phyloP scores from a whole-genome alignment of 2,329 filamentous ascomycete genomes.

The Nannizziopsis barbatae region DNA sequence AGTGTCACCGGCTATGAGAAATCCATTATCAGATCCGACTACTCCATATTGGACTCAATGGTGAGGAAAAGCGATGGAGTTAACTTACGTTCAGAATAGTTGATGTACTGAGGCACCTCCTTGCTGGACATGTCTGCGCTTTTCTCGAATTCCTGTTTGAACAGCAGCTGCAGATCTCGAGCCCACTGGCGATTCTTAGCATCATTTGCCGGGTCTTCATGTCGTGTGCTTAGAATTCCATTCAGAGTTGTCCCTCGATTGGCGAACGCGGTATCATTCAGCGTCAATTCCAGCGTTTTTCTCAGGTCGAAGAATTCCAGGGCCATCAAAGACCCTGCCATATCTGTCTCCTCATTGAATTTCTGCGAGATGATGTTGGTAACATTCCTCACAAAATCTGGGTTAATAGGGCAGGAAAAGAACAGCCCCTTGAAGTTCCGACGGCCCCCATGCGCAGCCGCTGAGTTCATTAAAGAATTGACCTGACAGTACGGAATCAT shows the following conservation, averaged over 20 bases:
- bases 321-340: slow-evolving; percentile 22
- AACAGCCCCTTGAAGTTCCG: slow-evolving; percentile 31
- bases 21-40: slow-evolving; percentile 14
- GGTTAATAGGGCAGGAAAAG: slow-evolving; percentile 29
- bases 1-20: slow-evolving; percentile 23
- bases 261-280: slow-evolving; percentile 32
- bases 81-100: slow-evolving; percentile 21
- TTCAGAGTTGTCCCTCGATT: slow-evolving; percentile 35
- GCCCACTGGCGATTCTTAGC: slow-evolving; percentile 27
- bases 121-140: slow-evolving; percentile 6
- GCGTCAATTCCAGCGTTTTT: slow-evolving; percentile 24
- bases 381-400: slow-evolving; percentile 22
- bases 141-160: slow-evolving; percentile 18
- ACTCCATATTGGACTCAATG: slow-evolving; percentile 17
- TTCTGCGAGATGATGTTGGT: slow-evolving; percentile 21
- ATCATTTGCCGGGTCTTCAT: slow-evolving; percentile 29
- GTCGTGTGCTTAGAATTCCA: slow-evolving; percentile 28
- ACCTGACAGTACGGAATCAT: slow-evolving; percentile 30
- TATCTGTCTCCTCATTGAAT: slow-evolving; percentile 19
- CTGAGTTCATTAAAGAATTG: slow-evolving; percentile 27
- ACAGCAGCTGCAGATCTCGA: slow-evolving; percentile 23
- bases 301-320: slow-evolving; percentile 33
- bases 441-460: slow-evolving; percentile 23
- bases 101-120: slow-evolving; percentile 27
- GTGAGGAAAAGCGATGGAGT: neutral